phyloP scores from a whole-genome alignment of 1,139 yeast species.

The Pichia sp. region DNA sequence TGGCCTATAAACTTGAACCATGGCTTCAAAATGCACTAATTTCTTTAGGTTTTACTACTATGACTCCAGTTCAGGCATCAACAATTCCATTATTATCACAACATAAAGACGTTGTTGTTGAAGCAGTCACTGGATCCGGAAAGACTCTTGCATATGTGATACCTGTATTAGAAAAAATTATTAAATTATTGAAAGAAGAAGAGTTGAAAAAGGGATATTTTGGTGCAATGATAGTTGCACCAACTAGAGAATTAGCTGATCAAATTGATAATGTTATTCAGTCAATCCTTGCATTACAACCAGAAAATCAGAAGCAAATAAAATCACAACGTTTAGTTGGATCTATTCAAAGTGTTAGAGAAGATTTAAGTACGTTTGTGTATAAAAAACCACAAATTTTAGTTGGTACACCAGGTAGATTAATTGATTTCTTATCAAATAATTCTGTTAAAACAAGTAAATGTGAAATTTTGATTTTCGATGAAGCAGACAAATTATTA shows the following conservation, averaged over 20 bases:
- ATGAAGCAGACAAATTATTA: slow-evolving; percentile 87
- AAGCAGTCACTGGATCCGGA: slow-evolving; percentile 96
- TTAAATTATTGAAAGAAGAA: slow-evolving; percentile 26
- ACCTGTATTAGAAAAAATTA: slow-evolving; percentile 69
- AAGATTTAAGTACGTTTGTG: slow-evolving; percentile 59
- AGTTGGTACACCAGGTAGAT: slow-evolving; percentile 91
- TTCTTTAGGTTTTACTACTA: slow-evolving; percentile 66
- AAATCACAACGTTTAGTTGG: slow-evolving; percentile 76
- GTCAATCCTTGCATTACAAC: slow-evolving; percentile 51
- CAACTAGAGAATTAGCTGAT: slow-evolving; percentile 87
- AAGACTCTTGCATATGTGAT: slow-evolving; percentile 83
- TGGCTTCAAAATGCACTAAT: slow-evolving; percentile 58
- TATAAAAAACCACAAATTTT: slow-evolving; percentile 60
- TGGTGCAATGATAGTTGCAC: slow-evolving; percentile 69
- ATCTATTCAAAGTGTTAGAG: slow-evolving; percentile 63
- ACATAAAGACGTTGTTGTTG: slow-evolving; percentile 95
- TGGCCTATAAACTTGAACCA: slow-evolving; percentile 30
- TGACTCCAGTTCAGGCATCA: slow-evolving; percentile 98
- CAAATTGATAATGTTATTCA: slow-evolving; percentile 72
- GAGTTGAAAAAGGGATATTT: slow-evolving; percentile 52
- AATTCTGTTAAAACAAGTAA: slow-evolving; percentile 46
- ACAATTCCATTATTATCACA: slow-evolving; percentile 80
- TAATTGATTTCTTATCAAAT: slow-evolving; percentile 62
- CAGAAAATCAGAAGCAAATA: slow-evolving; percentile 38
- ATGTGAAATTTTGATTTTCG: slow-evolving; percentile 72